Percentiles rank a stretch among this genome's conserved stretches.
phyloP scores from a whole-genome alignment of 768 basidiomycete species.

The Collybia nuda region DNA sequence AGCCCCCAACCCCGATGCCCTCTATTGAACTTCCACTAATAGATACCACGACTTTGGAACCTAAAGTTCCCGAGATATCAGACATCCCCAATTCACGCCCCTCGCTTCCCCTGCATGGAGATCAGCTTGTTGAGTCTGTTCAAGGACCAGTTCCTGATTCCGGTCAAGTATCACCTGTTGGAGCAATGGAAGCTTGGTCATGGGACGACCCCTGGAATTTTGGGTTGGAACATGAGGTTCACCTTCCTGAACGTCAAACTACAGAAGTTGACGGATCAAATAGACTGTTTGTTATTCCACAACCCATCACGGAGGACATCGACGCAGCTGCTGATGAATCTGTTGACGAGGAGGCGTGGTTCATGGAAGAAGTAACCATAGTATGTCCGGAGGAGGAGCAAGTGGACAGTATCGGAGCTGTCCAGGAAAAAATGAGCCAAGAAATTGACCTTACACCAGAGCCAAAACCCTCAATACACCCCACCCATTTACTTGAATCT shows the following conservation, averaged over 20 bases:
- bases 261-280: background rate
- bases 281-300: background rate
- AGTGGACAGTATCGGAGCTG: background rate
- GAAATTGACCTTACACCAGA: background rate
- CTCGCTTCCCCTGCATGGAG: background rate
- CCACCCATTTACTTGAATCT: background rate
- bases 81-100: no score
- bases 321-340: slow-evolving; percentile 8
- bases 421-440: no score
- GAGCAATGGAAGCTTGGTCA: slow-evolving; percentile 2
- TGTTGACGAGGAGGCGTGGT: slow-evolving; percentile 14
- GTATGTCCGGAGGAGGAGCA: slow-evolving; percentile 8
- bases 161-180: background rate
- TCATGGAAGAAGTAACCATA: slow-evolving; percentile 14
- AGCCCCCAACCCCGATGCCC: no score
- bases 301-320: background rate
- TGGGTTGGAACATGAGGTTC: no score
- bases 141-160: no score
- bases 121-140: background rate
- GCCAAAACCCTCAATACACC: background rate
- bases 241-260: no score
- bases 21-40: no score
- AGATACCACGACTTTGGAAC: no score
- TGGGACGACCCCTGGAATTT: slow-evolving; percentile 14
- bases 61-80: no score